Conservation (phyloP, 2,329 filamentous ascomycete genomes). For the Parastagonospora avenae region DNA sequence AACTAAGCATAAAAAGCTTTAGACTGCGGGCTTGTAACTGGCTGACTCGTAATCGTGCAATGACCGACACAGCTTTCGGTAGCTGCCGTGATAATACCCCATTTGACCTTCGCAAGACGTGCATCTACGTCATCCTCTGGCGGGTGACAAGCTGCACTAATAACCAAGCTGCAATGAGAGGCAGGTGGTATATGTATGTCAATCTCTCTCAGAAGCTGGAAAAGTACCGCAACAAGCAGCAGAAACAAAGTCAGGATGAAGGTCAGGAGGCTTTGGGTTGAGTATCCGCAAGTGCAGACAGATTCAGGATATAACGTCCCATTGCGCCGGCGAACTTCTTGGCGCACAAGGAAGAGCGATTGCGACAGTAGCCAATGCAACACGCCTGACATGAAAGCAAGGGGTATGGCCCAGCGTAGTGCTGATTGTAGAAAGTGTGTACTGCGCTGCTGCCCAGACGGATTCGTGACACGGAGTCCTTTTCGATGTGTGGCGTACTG, state of each 20-base stretch:
- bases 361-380: constrained; percentile 55
- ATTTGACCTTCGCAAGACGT: constrained; percentile 23
- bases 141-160: constrained; percentile 33
- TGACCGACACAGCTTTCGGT: neutral
- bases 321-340: constrained; percentile 9
- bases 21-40: no score
- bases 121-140: constrained; percentile 14
- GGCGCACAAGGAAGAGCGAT: constrained; percentile 47
- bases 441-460: constrained; percentile 39
- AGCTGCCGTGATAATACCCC: constrained; percentile 21
- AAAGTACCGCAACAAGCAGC: constrained; percentile 41
- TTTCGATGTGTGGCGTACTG: constrained; percentile 41
- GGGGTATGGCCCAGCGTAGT: constrained; percentile 44
- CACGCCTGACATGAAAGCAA: constrained; percentile 34
- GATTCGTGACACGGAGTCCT: constrained; percentile 44
- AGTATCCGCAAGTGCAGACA: constrained; percentile 11
- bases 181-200: constrained; percentile 81
- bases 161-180: constrained; percentile 64
- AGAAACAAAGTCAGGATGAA: constrained; percentile 1
- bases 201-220: constrained; percentile 69
- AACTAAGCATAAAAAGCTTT: no score
- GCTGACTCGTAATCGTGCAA: constrained; percentile 1
- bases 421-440: constrained; percentile 52
- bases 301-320: neutral
- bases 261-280: constrained; percentile 4